Evolutionary conservation across 192 early-diverging fungal species (phyloP).

Genomic region (Paraglomus brasilianum): DNA sequence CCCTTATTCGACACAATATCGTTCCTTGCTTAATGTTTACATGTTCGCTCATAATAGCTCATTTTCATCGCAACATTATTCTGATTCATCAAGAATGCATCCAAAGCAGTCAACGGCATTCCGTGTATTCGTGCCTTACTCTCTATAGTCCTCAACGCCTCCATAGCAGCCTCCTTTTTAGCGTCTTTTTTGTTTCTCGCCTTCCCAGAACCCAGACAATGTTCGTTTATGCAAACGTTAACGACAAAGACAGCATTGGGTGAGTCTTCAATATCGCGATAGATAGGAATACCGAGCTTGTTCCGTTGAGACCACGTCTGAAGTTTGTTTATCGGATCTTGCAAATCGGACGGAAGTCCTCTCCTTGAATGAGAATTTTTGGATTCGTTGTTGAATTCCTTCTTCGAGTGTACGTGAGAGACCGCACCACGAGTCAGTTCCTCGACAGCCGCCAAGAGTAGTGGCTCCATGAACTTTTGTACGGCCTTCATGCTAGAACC

Average conservation of each 20-base stretch:
- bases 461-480: slow-evolving; percentile 30
- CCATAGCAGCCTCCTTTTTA: slow-evolving; percentile 29
- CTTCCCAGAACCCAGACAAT: slow-evolving; percentile 4
- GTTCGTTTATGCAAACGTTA: slow-evolving; percentile 19
- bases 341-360: slow-evolving; percentile 17
- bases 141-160: slow-evolving; percentile 24
- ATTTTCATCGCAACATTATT: too few species aligned
- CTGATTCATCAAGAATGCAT: too few species aligned
- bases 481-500: slow-evolving; percentile 23
- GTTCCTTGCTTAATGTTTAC: too few species aligned
- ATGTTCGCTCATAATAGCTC: too few species aligned
- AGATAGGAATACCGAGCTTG: slow-evolving; percentile 26
- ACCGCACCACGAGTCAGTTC: slow-evolving; percentile 16
- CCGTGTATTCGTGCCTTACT: too few species aligned
- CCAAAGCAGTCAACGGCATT: too few species aligned
- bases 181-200: slow-evolving; percentile 31
- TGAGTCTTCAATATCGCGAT: slow-evolving; percentile 12
- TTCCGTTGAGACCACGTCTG: slow-evolving; percentile 34
- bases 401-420: neutral
- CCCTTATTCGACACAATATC: too few species aligned
- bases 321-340: slow-evolving; percentile 34
- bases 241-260: slow-evolving; percentile 25
- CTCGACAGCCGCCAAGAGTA: slow-evolving; percentile 24
- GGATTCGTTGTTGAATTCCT: neutral
- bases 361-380: neutral